Evolutionary conservation across 2,329 filamentous ascomycete genomes (phyloP).

Genomic region (Stagonosporopsis tanaceti): DNA sequence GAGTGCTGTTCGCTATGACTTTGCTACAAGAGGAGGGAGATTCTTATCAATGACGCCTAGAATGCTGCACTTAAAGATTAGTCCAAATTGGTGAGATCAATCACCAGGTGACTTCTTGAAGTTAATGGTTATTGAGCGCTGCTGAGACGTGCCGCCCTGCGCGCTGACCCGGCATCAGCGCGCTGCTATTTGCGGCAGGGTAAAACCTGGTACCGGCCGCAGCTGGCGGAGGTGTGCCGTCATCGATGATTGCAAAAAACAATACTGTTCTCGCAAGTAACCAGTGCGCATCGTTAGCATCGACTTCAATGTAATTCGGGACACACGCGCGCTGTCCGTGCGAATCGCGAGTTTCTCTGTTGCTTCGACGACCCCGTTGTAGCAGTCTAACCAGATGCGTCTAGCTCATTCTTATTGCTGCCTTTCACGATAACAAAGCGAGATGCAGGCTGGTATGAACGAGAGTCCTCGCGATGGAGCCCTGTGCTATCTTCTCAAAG

Average conservation of each 20-base stretch:
- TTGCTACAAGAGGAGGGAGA: not conserved
- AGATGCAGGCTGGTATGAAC: too few species aligned
- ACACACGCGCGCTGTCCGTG: not conserved
- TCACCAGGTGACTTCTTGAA: not conserved
- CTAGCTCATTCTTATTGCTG: not conserved
- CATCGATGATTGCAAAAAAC: not conserved
- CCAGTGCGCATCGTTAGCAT: not conserved
- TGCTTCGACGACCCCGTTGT: not conserved
- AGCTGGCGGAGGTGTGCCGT: not conserved
- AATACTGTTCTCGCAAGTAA: not conserved
- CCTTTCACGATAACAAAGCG: too few species aligned
- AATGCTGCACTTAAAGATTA: not conserved
- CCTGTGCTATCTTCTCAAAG: too few species aligned
- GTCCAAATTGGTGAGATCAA: not conserved
- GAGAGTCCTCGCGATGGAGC: too few species aligned
- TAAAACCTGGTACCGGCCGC: constrained; percentile 2
- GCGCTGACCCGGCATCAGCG: constrained; percentile 17
- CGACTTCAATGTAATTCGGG: not conserved
- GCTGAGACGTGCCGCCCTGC: not conserved
- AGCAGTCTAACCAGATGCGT: not conserved
- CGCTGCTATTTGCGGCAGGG: constrained; percentile 2
- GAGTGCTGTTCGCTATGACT: not conserved
- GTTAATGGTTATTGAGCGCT: not conserved
- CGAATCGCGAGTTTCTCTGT: too few species aligned
- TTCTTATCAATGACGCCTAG: not conserved